Base-by-base conservation (phyloP, 2,329 filamentous ascomycete genomes). In the Aureobasidium sp. region DNA sequence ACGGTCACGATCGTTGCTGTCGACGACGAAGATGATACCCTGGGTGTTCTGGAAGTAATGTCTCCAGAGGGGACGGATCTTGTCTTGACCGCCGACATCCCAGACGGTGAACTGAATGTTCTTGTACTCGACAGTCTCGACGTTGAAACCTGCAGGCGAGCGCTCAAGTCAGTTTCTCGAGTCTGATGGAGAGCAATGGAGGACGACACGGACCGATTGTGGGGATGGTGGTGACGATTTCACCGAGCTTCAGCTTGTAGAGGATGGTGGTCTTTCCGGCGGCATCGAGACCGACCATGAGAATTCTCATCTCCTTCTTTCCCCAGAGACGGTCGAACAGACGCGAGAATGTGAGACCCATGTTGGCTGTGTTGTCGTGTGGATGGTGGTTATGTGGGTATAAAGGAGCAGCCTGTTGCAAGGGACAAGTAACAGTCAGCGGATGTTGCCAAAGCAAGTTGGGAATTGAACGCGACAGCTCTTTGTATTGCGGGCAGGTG, bases 91-190 rank as follows among this genome's bases (percentile, higher is more conserved):
- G 77, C 93, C 93, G 64, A 97, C 93, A 81, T 97, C 93, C 93
- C 93, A 97, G 66, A 97, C 93, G 72, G 95, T 97, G 82, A 97
- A 97, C 79, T 97, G 95, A 78, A 97, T 92, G 77, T 97, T 97
- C 84, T 97, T 97, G 83, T 96, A 97, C 69, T 92, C 95, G 71
- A 97, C 92, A 5, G 91, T 96, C 83, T 97, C 93, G 77, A 97
- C 94, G 84, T 97, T 97, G 84, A 97, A 97, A 70, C 93, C 79
- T 80, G 69, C 55, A 45, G 47, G 48, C 37, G 4, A 12, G 55
- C 36, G 22, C 47, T 36, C 42, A 42, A 31, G 55, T 63, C 56
- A 63, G 56, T 29, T 44, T 48, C 36, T 44, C 29, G 41, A 49
- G 62, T 57, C 22, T 15, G 27, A 8, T 17, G 41, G 17, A 49